Conservation (phyloP, 139 green algal species). For the Tetradesmus lagerheimii region DNA sequence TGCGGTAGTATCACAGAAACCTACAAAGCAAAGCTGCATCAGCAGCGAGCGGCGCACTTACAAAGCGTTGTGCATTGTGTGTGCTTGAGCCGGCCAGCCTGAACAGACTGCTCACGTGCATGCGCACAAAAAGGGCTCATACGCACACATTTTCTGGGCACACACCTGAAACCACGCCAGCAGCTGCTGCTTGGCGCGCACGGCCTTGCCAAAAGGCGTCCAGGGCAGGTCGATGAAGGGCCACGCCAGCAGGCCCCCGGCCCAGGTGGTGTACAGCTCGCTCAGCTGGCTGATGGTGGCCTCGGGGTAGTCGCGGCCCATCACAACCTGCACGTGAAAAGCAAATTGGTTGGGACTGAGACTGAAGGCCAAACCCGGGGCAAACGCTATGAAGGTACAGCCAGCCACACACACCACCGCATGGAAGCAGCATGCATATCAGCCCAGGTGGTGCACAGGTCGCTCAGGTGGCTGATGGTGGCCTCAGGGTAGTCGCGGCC, state of each 20-base stretch:
- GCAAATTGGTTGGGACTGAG: background rate
- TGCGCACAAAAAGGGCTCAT: no score
- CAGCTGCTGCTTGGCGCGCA: constrained; percentile 8
- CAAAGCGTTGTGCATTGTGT: no score
- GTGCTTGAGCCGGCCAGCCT: no score
- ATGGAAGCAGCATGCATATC: no score
- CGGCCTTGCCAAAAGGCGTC: constrained; percentile 27
- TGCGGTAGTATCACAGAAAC: no score
- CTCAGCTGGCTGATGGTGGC: background rate
- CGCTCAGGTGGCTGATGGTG: background rate
- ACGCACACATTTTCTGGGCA: background rate
- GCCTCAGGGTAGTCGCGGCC: constrained; percentile 28
- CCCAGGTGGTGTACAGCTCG: constrained; percentile 4
- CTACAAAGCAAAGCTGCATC: no score
- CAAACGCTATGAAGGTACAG: no score
- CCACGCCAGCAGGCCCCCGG: constrained; percentile 32
- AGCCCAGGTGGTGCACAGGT: constrained; percentile 15
- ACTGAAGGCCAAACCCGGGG: no score
- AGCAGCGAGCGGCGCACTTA: no score
- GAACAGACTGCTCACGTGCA: no score
- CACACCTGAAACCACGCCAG: constrained; percentile 31
- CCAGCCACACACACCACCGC: no score
- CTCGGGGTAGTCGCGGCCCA: constrained; percentile 31
- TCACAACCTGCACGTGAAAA: constrained; percentile 23
- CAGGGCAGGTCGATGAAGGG: constrained; percentile 44